phyloP scores from a whole-genome alignment of 768 basidiomycete species.

The Mrakia blollopis region DNA sequence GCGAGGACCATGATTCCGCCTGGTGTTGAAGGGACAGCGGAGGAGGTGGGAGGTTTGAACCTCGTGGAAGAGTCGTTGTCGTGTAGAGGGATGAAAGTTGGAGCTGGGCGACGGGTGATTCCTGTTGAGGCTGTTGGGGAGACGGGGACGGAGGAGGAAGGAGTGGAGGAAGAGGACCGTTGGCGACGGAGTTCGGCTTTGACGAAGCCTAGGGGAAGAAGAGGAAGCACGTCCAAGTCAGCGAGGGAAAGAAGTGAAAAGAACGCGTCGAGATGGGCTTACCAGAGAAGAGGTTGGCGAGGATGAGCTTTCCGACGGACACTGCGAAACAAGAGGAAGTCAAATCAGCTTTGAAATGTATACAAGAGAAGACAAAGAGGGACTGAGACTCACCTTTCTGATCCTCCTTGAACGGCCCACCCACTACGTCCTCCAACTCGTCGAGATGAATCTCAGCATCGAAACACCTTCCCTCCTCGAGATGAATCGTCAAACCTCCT shows the following conservation, averaged over 20 bases:
- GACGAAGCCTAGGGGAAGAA: constrained; percentile 50
- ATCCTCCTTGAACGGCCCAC: constrained; percentile 66
- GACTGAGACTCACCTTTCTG: constrained; percentile 56
- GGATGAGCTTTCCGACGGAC: constrained; percentile 85
- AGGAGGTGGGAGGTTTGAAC: not conserved
- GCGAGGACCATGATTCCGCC: constrained; percentile 49
- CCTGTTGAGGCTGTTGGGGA: not conserved
- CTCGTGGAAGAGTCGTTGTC: constrained; percentile 25
- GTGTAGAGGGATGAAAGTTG: constrained; percentile 40
- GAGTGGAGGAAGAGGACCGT: not conserved
- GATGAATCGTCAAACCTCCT: constrained; percentile 78
- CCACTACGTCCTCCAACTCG: constrained; percentile 57
- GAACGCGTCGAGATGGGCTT: not conserved
- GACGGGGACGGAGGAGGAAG: not conserved
- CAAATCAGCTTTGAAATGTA: constrained; percentile 22
- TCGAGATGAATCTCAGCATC: constrained; percentile 94
- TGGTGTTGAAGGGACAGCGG: constrained; percentile 24
- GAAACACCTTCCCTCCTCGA: constrained; percentile 74
- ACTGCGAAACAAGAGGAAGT: constrained; percentile 51
- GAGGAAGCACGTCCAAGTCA: not conserved
- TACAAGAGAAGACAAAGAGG: constrained; percentile 1
- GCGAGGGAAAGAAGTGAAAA: not conserved
- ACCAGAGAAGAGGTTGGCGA: constrained; percentile 70
- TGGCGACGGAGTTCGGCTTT: constrained; percentile 57
- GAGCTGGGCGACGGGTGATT: constrained; percentile 37